Evolutionary conservation across 2,329 filamentous ascomycete species (phyloP).

Genomic region (Sporothrix protearum): DNA sequence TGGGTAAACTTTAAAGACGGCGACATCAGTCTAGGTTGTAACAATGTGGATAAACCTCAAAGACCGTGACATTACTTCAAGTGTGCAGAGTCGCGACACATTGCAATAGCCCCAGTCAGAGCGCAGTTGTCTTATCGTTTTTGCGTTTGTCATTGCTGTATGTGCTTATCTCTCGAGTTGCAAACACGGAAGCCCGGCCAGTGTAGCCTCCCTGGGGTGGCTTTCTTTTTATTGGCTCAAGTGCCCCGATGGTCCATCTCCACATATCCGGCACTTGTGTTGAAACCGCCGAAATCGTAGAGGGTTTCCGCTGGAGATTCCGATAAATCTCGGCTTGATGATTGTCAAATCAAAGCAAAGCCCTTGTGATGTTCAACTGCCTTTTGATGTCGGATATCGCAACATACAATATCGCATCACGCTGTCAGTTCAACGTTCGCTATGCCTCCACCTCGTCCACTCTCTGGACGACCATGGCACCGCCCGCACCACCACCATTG

Average conservation of each 20-base stretch:
- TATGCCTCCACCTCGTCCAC: not conserved
- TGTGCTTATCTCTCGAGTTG: not conserved
- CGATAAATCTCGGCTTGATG: too few species aligned
- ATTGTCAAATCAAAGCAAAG: too few species aligned
- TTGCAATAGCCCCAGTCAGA: not conserved
- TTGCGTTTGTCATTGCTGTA: not conserved
- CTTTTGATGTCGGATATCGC: too few species aligned
- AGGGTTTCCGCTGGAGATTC: not conserved
- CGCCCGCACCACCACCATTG: not conserved
- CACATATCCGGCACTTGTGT: not conserved
- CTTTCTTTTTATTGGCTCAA: not conserved
- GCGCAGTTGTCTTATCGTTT: not conserved
- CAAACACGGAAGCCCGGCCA: not conserved
- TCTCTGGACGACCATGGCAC: slow-evolving; percentile 1
- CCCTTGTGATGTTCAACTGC: too few species aligned
- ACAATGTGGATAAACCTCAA: not conserved
- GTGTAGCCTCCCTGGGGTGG: not conserved
- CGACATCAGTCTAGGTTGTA: too few species aligned
- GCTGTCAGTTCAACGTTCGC: too few species aligned
- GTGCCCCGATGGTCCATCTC: not conserved
- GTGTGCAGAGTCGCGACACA: not conserved
- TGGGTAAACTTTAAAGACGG: too few species aligned
- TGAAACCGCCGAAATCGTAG: not conserved
- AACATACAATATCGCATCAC: too few species aligned
- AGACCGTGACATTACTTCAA: not conserved